Evolutionary conservation across 169 alveolate species (phyloP), one percentile per base, ranked within the genome.

Genomic region (Plasmodium knowlesi): DNA sequence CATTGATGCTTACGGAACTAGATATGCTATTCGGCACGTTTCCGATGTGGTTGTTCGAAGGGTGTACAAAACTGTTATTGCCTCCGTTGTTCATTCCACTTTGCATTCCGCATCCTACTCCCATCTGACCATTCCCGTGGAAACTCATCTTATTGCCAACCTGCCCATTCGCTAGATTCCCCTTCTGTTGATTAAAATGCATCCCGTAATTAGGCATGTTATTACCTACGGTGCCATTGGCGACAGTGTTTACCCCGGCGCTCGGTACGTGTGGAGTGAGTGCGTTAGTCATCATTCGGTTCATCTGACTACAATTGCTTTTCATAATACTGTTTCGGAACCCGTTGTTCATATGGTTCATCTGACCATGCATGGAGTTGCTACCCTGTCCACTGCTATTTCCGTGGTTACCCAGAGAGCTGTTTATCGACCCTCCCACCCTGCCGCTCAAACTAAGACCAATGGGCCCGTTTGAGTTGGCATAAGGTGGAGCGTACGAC

Each of bases 291-390:
- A 61, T 46, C 61, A 74, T 86, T 57, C 93, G 79, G 54, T 54
- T 76, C 57, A 86, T n/a, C 67, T 73, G 93, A 43, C 81, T 76
- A n/a, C 39, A 25, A n/a, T 19, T 86, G 80, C 74, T 86, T 25
- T 86, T 86, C 84, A 86, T 67, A 28, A 86, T 10, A 37, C 67
- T 83, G 32, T 41, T 83, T 67, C 92, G 34, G 74, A 83, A 83
- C 30, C 32, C 34, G 22, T 25, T 82, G 54, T 53, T 54, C 46
- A 50, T 30, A 32, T 46, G 89, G 25, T 82, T 32, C 53, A 54
- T 22, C 70, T 70, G 25, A 2, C 70, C 70, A 14, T 32, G 61
- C 89, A 54, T 53, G n/a, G 89, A 10, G 16, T 50, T 28, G 53
- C 39, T 70, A 3, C 9, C 25, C 28, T 43, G 46, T 28, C 25